Base-by-base conservation (phyloP, 805 yeast species). In the Yamadazyma sp. region DNA sequence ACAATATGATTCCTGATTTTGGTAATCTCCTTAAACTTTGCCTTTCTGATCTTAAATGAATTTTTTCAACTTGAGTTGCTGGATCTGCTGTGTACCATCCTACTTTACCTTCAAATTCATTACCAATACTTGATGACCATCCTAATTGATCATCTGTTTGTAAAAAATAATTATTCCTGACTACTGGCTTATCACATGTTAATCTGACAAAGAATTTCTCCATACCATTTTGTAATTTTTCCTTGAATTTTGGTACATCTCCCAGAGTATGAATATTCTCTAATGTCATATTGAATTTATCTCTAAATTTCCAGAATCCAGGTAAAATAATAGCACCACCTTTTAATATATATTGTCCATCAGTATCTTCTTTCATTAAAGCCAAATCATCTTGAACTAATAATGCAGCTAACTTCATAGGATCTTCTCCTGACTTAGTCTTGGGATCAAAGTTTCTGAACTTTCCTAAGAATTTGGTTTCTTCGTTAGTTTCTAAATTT, bases 321-420 rank as follows among this genome's bases (percentile, higher is more conserved):
- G 87, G 81, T 30, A 80, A 63, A 49, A 77, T 61, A 32, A 80
- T 76, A 4, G 82, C 75, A 2, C 85, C 87, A 19, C 75, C 80
- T 46, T 71, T 73, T 36, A 80, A 60, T 22, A 60, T 59, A 49
- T 78, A 80, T 34, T 74, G 69, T 7, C 84, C 86, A 24, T 77
- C 68, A 15, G 65, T 68, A 32, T 67, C 62, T 47, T 81, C 86
- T 33, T 78, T 57, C 82, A 80, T 75, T 15, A 81, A 64, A 4
- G 86, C 86, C 33, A 80, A 56, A 52, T 80, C 86, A 53, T 80
- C 86, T 54, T 80, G 86, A 10, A 73, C 56, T 56, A 79, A 60
- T 45, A 69, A 65, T 1, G 82, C 72, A 5, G 78, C 76, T 52
- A 78, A 75, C 29, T 68, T 55, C 71, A 73, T 69, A 21, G 86